Evolutionary conservation across 1,284 basidiomycete species (phyloP), one percentile per base, ranked within the genome.

Genomic region (Laetiporus sulphureus): DNA sequence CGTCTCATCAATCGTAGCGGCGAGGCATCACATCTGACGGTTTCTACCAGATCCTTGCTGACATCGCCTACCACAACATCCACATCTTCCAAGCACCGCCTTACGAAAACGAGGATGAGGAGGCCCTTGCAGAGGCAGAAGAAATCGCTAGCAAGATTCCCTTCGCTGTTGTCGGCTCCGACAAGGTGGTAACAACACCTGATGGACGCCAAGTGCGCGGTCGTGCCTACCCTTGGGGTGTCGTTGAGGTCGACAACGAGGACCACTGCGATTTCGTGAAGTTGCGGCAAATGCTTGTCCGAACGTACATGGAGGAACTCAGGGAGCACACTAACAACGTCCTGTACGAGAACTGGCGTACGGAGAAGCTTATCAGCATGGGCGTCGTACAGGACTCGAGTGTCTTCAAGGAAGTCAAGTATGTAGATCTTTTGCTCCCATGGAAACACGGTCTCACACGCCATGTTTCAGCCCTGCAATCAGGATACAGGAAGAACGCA

Each of bases 341-440:
- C 27, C 73, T 97, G 42, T 98, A 98, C 62, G 94, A 97, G 75
- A 90, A 93, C 63, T 97, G 94, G 82, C 77, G 93, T 66, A 90
- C 87, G 50, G 91, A 96, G 62, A 97, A 97, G 66, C 70, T 98
- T 45, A 68, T 89, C 60, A 86, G 81, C 59, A 95, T 97, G 91
- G 93, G 94, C 60, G 93, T 98, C 48, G 81, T 89, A 32, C 93
- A 98, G 63, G 93, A 98, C 60, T 89, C 90, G 44, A 89, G 82
- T 44, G 94, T 98, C 34, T 98, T 98, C 84, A 92, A 91, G 71
- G 94, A 96, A 71, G 82, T 95, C 74, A 97, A 97, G 92, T 95
- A 65, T 55, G 91, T 74, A 5, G 7, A 23, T 35, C 32, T 40
- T 3, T 5, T 27, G 23, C 11, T 41, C 22, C 23, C 21, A 23